Percentiles rank a stretch among this genome's conserved stretches.
These are phyloP conservation scores for Trichoderma afroharzianum DNA, from an alignment of 2,329 filamentous ascomycete species.

Conservation along the genomic window DNA sequence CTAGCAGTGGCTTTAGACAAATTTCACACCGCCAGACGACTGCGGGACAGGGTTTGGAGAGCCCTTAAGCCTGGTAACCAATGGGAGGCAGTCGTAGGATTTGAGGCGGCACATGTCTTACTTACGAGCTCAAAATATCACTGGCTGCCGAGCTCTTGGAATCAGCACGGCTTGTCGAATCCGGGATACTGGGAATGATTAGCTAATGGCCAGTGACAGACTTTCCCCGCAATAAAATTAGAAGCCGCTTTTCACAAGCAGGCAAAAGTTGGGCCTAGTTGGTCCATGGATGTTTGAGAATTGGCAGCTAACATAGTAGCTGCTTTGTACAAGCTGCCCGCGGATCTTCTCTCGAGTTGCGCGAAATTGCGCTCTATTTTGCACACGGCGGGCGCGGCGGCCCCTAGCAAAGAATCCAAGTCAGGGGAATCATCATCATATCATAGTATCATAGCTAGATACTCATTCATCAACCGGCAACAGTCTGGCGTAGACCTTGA, in stretches of 20 bases:
- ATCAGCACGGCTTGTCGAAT: not conserved
- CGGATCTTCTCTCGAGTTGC: not conserved
- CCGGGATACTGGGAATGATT: not conserved
- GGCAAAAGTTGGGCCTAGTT: no score
- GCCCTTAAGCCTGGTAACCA: conserved; percentile 5
- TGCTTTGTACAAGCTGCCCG: not conserved
- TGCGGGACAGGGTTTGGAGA: not conserved
- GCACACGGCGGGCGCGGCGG: not conserved
- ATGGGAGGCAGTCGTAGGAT: not conserved
- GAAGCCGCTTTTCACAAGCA: no score
- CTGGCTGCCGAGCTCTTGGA: not conserved
- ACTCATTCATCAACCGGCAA: not conserved
- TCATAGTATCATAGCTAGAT: not conserved
- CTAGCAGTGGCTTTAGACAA: not conserved
- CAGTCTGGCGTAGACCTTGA: not conserved
- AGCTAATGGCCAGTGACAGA: not conserved
- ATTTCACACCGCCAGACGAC: not conserved
- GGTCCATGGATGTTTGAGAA: not conserved
- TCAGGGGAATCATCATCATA: not conserved
- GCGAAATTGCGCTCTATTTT: not conserved
- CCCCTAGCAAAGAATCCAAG: not conserved
- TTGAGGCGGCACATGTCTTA: not conserved
- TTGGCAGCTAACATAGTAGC: not conserved
- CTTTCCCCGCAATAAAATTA: not conserved
- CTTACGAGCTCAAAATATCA: not conserved